Evolutionary conservation across 176 grass and related monocot genomes (phyloP), one percentile per base, ranked within the genome.

Genomic region (Carex scoparia): DNA sequence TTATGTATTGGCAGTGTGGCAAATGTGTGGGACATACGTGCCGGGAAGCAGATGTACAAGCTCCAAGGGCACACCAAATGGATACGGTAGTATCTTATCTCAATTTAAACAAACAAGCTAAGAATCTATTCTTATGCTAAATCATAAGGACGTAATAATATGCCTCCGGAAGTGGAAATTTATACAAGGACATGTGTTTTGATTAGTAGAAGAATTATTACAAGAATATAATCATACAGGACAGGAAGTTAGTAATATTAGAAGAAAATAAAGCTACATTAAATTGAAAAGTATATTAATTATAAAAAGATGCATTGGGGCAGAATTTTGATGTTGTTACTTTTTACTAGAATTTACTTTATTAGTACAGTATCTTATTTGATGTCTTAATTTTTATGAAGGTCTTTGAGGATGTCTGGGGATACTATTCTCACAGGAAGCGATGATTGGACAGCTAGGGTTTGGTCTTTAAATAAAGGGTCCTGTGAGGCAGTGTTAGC

Each of bases 381-480:
- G 74, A 57, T 32, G 14, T 77, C 33, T 64, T 65, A 56, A 65
- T 51, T 58, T 74, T 90, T 10, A 69, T 83, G 59, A 85, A 99
- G 96, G 87, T 95, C 96, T 76, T 87, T 99, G 85, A 94, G 93
- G 82, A 99, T 99, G 96, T 83, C 64, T 10, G 90, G 93, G 40
- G 96, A 99, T 65, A 99, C 90, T 3, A 89, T 99, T 89, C 86
- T 99, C 84, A 99, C 96, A 42, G 96, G 96, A 79, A 95, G 93
- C 85, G 96, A 99, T 92, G 96, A 99, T 89, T 99, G 96, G 96
- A 99, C 96, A 7, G 93, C 96, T 92, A 91, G 96, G 82, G 85
- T 95, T 80, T 99, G 96, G 96, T 99, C 96, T 77, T 85, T 95
- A 89, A 86, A 86, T 62, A 81, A 85, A 67, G 96, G 93, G 86